phyloP scores from a whole-genome alignment of 2,329 filamentous ascomycete species.

The Coleophoma crateriformis region DNA sequence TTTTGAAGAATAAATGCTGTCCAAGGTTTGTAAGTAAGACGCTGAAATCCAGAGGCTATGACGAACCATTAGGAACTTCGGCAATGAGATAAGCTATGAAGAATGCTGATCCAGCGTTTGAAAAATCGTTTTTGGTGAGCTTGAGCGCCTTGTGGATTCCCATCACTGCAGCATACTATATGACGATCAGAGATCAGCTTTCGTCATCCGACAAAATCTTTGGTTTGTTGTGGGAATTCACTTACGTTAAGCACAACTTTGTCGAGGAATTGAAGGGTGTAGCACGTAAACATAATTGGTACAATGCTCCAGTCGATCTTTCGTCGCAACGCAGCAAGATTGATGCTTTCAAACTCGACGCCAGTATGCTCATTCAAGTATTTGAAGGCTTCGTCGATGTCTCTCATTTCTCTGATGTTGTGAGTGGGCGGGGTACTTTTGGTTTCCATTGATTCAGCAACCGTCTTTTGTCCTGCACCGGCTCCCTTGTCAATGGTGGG shows the following conservation, averaged over 20 bases:
- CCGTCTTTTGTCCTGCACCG: too few relatives aligned
- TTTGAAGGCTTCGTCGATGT: slow-evolving; percentile 38
- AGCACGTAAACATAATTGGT: slow-evolving; percentile 56
- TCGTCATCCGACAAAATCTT: too few relatives aligned
- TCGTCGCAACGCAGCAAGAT: slow-evolving; percentile 41
- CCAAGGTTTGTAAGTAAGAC: too few relatives aligned
- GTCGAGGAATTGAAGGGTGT: slow-evolving; percentile 59
- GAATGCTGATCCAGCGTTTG: slow-evolving; percentile 55
- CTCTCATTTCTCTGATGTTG: slow-evolving; percentile 6
- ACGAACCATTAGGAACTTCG: slow-evolving; percentile 52
- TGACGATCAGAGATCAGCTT: not conserved
- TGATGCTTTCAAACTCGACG: slow-evolving; percentile 28
- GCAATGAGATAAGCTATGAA: slow-evolving; percentile 56
- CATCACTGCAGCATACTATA: slow-evolving; percentile 62
- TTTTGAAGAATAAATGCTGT: slow-evolving; percentile 52
- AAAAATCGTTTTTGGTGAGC: slow-evolving; percentile 55
- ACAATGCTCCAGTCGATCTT: slow-evolving; percentile 55
- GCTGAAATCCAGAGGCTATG: too few relatives aligned
- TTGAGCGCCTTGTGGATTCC: slow-evolving; percentile 49
- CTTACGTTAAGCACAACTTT: slow-evolving; percentile 58
- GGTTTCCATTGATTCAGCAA: too few relatives aligned
- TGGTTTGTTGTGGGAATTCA: slow-evolving; percentile 1
- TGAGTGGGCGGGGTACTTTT: not conserved
- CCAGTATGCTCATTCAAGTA: slow-evolving; percentile 31
- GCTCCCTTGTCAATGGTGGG: too few relatives aligned